A percentile compares a stretch with the other conserved stretches of the same genome.
These are phyloP conservation scores for Saprolegnia diclina DNA, from an alignment of 352 stramenopile genomes.

Conservation along the genomic window DNA sequence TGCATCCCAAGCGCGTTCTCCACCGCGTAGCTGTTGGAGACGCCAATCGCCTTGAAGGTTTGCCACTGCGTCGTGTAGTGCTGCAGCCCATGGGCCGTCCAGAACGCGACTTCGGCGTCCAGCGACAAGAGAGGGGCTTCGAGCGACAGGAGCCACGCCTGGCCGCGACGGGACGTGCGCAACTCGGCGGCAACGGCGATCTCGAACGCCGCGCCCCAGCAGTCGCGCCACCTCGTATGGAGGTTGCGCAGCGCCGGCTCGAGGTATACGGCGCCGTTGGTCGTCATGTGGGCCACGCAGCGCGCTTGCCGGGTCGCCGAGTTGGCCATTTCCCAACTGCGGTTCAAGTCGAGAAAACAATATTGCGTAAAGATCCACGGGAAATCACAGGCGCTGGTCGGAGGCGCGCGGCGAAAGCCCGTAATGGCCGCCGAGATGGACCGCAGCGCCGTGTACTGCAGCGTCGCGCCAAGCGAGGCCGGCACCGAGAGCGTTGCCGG, in stretches of 20 bases:
- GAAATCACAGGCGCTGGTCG: not conserved
- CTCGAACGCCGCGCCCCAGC: conserved; percentile 16
- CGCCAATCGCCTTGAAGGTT: conserved; percentile 13
- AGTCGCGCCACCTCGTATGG: not conserved
- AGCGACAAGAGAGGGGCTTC: not conserved
- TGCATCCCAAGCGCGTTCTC: not conserved
- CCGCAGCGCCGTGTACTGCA: not conserved
- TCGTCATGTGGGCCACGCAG: not conserved
- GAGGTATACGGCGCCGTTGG: conserved; percentile 20
- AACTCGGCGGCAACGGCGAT: not conserved
- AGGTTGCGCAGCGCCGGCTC: conserved; percentile 11
- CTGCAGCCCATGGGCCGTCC: not conserved
- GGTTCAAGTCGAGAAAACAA: conserved; percentile 11
- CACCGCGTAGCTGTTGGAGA: not conserved
- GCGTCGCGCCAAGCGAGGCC: no score
- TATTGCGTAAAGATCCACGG: conserved; percentile 25
- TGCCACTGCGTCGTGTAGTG: conserved; percentile 18
- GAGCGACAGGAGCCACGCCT: not conserved
- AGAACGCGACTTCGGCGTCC: not conserved
- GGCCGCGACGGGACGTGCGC: not conserved
- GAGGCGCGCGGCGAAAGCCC: not conserved
- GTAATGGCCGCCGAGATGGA: not conserved
- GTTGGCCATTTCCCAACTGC: conserved; percentile 4
- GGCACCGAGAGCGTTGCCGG: no score
- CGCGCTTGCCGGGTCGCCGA: not conserved